Percentiles rank a stretch among this genome's conserved stretches.
phyloP scores from a whole-genome alignment of 176 grass and related monocot genomes.

The Oryza coarctata region DNA sequence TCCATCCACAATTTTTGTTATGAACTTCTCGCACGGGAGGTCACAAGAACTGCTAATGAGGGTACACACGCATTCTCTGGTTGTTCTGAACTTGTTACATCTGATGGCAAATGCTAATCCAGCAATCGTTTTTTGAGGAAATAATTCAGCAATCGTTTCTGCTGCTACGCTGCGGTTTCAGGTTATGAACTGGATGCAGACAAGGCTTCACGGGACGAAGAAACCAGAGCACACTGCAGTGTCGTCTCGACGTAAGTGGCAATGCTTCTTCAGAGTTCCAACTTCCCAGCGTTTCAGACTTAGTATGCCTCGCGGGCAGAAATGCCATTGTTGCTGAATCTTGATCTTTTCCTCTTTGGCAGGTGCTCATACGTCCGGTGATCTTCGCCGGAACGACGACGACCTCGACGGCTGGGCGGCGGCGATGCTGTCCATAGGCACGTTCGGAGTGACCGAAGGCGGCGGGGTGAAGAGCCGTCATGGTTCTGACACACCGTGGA shows the following conservation, averaged over 20 bases:
- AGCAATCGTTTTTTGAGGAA: too few species aligned
- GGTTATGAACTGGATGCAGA: constrained; percentile 66
- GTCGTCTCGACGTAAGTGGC: constrained; percentile 39
- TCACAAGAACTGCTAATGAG: constrained; percentile 18
- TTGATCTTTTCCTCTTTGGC: not conserved
- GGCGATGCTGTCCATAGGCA: constrained; percentile 56
- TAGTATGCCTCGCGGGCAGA: not conserved
- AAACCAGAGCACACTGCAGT: constrained; percentile 21
- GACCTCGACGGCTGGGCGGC: constrained; percentile 30
- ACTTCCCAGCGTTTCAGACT: not conserved
- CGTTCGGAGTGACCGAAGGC: constrained; percentile 34
- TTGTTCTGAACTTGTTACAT: not conserved
- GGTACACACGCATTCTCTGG: constrained; percentile 28
- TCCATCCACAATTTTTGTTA: not conserved
- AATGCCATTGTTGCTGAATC: not conserved
- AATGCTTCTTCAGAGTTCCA: not conserved
- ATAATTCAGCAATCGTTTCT: not conserved
- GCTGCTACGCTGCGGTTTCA: constrained; percentile 3
- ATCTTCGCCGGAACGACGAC: constrained; percentile 10
- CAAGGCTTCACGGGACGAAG: constrained; percentile 37
- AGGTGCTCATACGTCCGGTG: constrained; percentile 3
- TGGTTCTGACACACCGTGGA: not conserved
- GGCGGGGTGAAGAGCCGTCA: not conserved
- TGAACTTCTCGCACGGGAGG: not conserved
- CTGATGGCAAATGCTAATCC: not conserved